Evolutionary conservation across 164 flowering plant genomes (phyloP), one percentile per base, ranked within the genome.

Genomic region (Umbellularia californica): DNA sequence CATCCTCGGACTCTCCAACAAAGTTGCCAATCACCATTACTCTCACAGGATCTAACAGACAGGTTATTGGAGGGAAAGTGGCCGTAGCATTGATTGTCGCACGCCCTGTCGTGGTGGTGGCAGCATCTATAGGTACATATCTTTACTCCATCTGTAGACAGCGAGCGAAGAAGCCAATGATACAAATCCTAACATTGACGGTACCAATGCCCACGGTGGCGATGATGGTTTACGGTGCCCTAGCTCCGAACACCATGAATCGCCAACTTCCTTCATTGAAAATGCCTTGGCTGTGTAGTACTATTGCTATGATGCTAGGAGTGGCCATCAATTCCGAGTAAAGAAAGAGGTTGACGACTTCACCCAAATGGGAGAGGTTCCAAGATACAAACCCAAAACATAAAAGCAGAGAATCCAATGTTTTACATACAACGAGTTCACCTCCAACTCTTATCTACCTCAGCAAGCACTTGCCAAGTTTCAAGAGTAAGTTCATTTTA

Each of bases 31-130:
- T 86, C 50, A 77, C 75, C 4, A 65, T 87, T 20, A 79, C 87
- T 10, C 80, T 85, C 11, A 79, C 83, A 0, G 89, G 86, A 5
- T 73, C 74, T 2, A 84, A 83, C 47, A 86, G 87, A 1, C 87
- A 87, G 75, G 83, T 87, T 27, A 75, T 83, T 35, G 87, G 89
- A 1, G 89, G 89, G 9, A 75, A 72, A 1, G 78, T 87, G 14
- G 84, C 74, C 0, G 89, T 85, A 7, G 71, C 72, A 6, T 71
- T 87, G 47, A 50, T 73, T 2, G 85, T 86, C 4, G 85, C 82
- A 2, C 65, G 77, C 6, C 51, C 72, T 15, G 84, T 87, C 11
- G 62, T 77, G 7, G 75, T 87, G 15, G 72, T 82, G 24, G 87
- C 78, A 1, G 81, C 85, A 0, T 77, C 86, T 0, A 83, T 82